These are phyloP conservation scores for Nannochloris sp. DNA, from an alignment of 139 green algal species.

Conservation along the genomic window DNA sequence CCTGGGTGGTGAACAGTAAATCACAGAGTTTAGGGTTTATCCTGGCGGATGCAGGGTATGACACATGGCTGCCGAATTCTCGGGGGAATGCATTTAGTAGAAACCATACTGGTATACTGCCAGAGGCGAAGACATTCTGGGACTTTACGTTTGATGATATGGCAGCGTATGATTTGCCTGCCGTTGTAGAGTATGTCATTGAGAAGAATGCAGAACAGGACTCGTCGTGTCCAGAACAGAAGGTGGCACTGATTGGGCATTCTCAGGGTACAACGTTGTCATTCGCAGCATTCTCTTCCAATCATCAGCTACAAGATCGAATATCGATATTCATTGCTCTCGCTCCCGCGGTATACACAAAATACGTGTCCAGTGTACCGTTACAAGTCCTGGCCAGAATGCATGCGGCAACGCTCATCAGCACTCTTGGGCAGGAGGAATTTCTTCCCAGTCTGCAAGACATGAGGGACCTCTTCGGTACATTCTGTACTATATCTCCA, in stretches of 20 bases:
- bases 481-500: slow-evolving; percentile 24
- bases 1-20: slow-evolving; percentile 57
- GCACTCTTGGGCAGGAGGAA: slow-evolving; percentile 26
- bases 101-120: slow-evolving; percentile 41
- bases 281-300: slow-evolving; percentile 41
- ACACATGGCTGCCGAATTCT: slow-evolving; percentile 29
- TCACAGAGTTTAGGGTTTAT: slow-evolving; percentile 65
- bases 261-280: slow-evolving; percentile 54
- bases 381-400: slow-evolving; percentile 24
- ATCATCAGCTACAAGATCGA: slow-evolving; percentile 23
- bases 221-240: slow-evolving; percentile 13
- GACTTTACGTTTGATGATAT: slow-evolving; percentile 50
- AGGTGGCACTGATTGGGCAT: slow-evolving; percentile 28
- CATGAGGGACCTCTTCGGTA: slow-evolving; percentile 20
- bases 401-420: slow-evolving; percentile 34
- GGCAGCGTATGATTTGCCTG: slow-evolving; percentile 57
- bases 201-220: slow-evolving; percentile 19
- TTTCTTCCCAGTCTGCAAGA: slow-evolving; percentile 36
- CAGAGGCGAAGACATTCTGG: slow-evolving; percentile 40
- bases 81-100: slow-evolving; percentile 46
- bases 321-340: slow-evolving; percentile 44
- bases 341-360: slow-evolving; percentile 50
- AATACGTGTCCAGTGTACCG: slow-evolving; percentile 27
- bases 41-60: slow-evolving; percentile 54
- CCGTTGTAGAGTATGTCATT: slow-evolving; percentile 45